Base-by-base conservation (phyloP, 208 protist species). In the Zelonia costaricensis region DNA sequence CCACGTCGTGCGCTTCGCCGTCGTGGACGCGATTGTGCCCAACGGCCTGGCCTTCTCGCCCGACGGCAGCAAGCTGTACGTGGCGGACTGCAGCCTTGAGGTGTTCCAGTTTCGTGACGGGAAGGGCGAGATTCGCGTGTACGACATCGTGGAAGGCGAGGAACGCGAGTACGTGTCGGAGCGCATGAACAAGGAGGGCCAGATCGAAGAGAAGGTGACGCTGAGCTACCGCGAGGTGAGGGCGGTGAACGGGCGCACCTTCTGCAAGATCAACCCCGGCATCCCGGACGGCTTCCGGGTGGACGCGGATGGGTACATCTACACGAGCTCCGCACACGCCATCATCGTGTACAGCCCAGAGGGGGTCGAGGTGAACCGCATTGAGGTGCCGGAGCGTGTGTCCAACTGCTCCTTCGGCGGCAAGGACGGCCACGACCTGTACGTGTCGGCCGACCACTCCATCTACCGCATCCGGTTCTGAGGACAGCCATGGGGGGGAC, bases 341-440 rank as follows among this genome's bases (percentile, higher is more conserved):
- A 65, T 73, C 31, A 61, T 65, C 31, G 47, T 73, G 15, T 63
- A 54, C 36, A 30, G 33, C 28, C 66, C 66, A 16, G 57, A 65
- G 9, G 66, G 66, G 16, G 16, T 45, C 36, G 66, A 73, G 39
- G 66, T 73, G 46, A 73, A 73, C 56, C 66, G 66, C 45, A 57
- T 73, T 35, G 42, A 57, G 45, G 9, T 73, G 1, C 66, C 66
- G 28, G 57, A 64, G 52, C 46, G 52, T 2, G 54, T 65, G 18
- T 63, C 66, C 20, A 73, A 73, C 48, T 73, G 66, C 60, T 61
- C 66, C 16, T 73, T 73, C 47, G 66, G 66, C 22, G 66, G 66
- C 15, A 45, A 57, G 30, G 38, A 73, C 39, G 66, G 55, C 43
- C 49, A 51, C 40, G 51, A 73, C 43, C 38, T 73, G 31, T 73